phyloP scores from a whole-genome alignment of 176 grass and related monocot species.

The bread wheat (Triticum aestivum) region DNA sequence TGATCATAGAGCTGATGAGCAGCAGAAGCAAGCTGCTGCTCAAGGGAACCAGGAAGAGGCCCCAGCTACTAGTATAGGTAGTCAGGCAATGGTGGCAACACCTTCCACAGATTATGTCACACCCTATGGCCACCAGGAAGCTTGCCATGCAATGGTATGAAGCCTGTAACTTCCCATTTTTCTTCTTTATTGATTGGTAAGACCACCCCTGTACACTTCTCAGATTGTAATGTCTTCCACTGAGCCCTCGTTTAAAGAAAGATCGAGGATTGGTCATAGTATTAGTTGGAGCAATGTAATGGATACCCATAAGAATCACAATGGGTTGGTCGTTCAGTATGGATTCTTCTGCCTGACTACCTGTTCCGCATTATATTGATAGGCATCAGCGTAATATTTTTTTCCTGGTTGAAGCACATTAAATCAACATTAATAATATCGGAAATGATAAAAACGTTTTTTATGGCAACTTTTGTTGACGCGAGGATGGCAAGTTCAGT shows the following conservation, averaged over 20 bases:
- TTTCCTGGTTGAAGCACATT: constrained; percentile 1
- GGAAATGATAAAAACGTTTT: too few relatives aligned
- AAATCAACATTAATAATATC: constrained; percentile 8
- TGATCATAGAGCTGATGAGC: constrained; percentile 33
- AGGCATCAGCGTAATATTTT: neutral
- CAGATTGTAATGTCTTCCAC: neutral
- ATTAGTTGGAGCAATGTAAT: constrained; percentile 14
- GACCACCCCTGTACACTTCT: neutral
- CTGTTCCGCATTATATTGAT: neutral
- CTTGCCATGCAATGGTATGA: constrained; percentile 43
- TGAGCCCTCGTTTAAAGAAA: neutral
- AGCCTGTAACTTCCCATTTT: neutral
- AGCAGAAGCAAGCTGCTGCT: constrained; percentile 32
- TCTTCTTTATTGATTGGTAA: neutral
- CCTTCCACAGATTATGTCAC: constrained; percentile 43
- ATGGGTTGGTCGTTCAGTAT: neutral
- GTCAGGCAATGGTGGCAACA: constrained; percentile 46
- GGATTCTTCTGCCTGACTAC: neutral
- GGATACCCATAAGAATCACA: neutral
- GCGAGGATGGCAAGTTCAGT: too few relatives aligned
- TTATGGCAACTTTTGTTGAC: too few relatives aligned
- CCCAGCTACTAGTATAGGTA: constrained; percentile 39
- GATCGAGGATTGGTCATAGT: constrained; percentile 1
- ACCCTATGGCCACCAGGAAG: constrained; percentile 43
- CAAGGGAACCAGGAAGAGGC: constrained; percentile 36